Conservation (phyloP, 2,329 filamentous ascomycete species). For the Blastomyces parvus region DNA sequence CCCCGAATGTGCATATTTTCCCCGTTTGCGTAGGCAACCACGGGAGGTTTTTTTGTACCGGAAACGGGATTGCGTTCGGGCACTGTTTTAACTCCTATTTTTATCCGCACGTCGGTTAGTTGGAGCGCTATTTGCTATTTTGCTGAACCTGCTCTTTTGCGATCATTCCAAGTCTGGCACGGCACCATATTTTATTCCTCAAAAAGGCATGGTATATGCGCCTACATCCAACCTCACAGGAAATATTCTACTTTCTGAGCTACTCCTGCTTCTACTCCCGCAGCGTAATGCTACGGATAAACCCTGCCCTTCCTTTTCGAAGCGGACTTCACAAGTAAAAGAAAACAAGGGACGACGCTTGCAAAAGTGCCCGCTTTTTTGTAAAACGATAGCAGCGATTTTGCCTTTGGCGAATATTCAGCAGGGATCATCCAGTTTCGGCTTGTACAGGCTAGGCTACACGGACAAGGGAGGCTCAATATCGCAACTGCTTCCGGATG, state of each 20-base stretch:
- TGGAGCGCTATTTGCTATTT: not conserved
- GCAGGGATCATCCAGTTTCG: not conserved
- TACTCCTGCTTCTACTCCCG: not conserved
- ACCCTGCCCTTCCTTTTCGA: not conserved
- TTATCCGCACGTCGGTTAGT: not conserved
- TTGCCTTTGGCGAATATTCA: not conserved
- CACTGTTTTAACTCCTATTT: not conserved
- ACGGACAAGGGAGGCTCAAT: not conserved
- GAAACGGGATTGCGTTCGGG: not conserved
- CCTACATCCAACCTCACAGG: not conserved
- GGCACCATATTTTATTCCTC: not conserved
- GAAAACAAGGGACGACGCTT: not conserved
- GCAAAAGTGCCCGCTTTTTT: not conserved
- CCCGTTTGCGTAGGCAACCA: not conserved
- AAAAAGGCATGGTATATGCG: not conserved
- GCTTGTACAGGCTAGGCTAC: not conserved
- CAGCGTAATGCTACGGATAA: not conserved
- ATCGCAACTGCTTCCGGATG: not conserved
- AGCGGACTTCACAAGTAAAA: not conserved
- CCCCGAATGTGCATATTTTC: slow-evolving; percentile 1
- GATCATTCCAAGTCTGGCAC: not conserved
- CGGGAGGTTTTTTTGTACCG: not conserved
- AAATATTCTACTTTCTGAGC: not conserved
- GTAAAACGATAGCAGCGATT: not conserved
- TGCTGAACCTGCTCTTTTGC: not conserved